Evolutionary conservation across 176 grass and related monocot species (phyloP).

Genomic region (Rhipidocladum racemiflorum): DNA sequence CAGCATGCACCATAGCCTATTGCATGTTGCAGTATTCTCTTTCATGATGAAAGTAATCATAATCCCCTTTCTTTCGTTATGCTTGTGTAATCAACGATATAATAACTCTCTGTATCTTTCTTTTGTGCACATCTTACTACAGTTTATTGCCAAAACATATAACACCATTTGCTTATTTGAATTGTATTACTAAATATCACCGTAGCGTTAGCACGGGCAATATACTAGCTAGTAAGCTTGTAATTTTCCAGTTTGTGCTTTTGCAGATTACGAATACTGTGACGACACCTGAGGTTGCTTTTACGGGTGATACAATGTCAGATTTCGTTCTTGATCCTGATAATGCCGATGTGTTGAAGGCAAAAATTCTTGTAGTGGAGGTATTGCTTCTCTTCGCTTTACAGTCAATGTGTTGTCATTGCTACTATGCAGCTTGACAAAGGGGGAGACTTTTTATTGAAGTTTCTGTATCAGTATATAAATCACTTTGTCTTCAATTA

Average conservation of each 20-base stretch:
- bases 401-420: conserved; percentile 1
- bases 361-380: conserved; percentile 75
- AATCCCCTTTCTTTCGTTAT: too few species aligned
- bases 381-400: conserved; percentile 33
- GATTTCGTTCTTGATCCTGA: conserved; percentile 90
- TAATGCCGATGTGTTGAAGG: conserved; percentile 62
- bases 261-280: conserved; percentile 71
- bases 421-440: background rate
- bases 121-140: too few species aligned
- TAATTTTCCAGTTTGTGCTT: background rate
- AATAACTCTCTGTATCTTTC: too few species aligned
- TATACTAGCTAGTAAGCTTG: too few species aligned
- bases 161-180: too few species aligned
- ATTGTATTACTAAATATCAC: too few species aligned
- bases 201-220: too few species aligned
- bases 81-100: too few species aligned
- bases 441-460: background rate
- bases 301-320: conserved; percentile 85
- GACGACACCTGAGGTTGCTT: conserved; percentile 81
- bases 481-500: background rate
- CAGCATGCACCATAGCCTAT: too few species aligned
- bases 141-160: too few species aligned
- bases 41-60: too few species aligned
- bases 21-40: too few species aligned
- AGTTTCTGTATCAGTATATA: background rate